phyloP scores from a whole-genome alignment of 2,329 filamentous ascomycete genomes.

The Xylaria polymorpha region DNA sequence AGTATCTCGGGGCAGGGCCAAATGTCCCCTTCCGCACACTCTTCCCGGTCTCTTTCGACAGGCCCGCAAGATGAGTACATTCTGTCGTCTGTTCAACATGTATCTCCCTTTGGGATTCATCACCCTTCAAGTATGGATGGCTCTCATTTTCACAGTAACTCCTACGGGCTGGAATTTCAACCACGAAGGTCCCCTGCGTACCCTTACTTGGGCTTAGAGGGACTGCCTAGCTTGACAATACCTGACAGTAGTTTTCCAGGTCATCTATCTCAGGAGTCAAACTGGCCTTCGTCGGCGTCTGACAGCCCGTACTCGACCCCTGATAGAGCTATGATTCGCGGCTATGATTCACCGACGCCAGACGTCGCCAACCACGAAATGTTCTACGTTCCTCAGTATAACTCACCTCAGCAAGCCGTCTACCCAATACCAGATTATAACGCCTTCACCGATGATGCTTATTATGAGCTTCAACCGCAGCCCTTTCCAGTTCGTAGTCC shows the following conservation, averaged over 20 bases:
- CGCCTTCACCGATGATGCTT: slow-evolving; percentile 52
- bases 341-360: slow-evolving; percentile 44
- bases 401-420: slow-evolving; percentile 47
- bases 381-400: slow-evolving; percentile 47
- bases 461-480: slow-evolving; percentile 52
- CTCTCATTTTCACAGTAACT: slow-evolving; percentile 41
- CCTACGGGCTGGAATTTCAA: slow-evolving; percentile 44
- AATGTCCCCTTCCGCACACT: slow-evolving; percentile 44
- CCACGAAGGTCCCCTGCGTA: slow-evolving; percentile 48
- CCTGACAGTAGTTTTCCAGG: slow-evolving; percentile 50
- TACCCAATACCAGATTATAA: slow-evolving; percentile 53
- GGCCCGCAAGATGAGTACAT: slow-evolving; percentile 38
- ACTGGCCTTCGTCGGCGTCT: slow-evolving; percentile 59
- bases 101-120: slow-evolving; percentile 44
- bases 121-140: slow-evolving; percentile 44
- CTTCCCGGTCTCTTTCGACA: slow-evolving; percentile 28
- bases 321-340: slow-evolving; percentile 34
- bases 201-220: slow-evolving; percentile 47
- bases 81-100: slow-evolving; percentile 34
- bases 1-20: slow-evolving; percentile 43
- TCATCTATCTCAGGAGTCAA: slow-evolving; percentile 53
- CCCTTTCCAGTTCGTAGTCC: slow-evolving; percentile 61
- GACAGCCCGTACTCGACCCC: slow-evolving; percentile 62
- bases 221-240: slow-evolving; percentile 49
- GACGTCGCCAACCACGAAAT: slow-evolving; percentile 35